A percentile compares a stretch with the other conserved stretches of the same genome.
These are phyloP conservation scores for Areca catechu DNA, from an alignment of 176 grass and related monocot genomes.

Conservation along the genomic window DNA sequence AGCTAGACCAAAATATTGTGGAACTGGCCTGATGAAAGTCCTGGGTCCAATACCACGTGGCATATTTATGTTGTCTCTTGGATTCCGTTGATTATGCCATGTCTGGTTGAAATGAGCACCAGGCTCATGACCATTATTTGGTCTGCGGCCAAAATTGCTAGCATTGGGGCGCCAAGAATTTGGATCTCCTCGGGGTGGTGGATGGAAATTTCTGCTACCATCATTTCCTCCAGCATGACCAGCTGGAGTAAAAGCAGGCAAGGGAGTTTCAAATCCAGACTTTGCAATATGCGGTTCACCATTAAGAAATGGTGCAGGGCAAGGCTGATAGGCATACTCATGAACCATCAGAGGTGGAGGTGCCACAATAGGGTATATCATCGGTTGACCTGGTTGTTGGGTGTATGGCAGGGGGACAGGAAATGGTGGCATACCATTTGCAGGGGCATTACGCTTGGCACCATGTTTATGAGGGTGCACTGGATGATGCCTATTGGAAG, in stretches of 20 bases:
- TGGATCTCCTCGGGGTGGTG: conserved; percentile 37
- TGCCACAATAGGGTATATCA: conserved; percentile 55
- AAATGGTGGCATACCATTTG: conserved; percentile 52
- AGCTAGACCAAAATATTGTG: conserved; percentile 32
- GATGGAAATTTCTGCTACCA: conserved; percentile 36
- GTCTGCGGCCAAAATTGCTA: conserved; percentile 35
- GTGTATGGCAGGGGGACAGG: conserved; percentile 39
- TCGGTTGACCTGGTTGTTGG: conserved; percentile 53
- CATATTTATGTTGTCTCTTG: conserved; percentile 31
- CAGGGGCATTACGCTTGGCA: conserved; percentile 30
- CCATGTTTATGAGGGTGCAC: conserved; percentile 52
- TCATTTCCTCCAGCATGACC: conserved; percentile 43
- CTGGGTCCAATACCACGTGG: conserved; percentile 45
- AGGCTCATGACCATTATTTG: conserved; percentile 37
- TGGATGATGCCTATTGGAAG: conserved; percentile 37
- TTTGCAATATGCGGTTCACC: conserved; percentile 39
- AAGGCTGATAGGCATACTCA: conserved; percentile 54
- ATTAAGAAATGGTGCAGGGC: conserved; percentile 31
- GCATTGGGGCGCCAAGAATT: conserved; percentile 40
- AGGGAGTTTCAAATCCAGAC: conserved; percentile 32
- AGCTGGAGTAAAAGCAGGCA: conserved; percentile 32
- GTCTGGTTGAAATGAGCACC: conserved; percentile 34
- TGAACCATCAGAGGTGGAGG: conserved; percentile 38
- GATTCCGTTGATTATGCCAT: conserved; percentile 37
- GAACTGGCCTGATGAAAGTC: conserved; percentile 49